Percentiles rank a stretch among this genome's conserved stretches.
Evolutionary conservation across 2,329 filamentous ascomycete genomes (phyloP).

Genomic region (Hymenoscyphus linearis): DNA sequence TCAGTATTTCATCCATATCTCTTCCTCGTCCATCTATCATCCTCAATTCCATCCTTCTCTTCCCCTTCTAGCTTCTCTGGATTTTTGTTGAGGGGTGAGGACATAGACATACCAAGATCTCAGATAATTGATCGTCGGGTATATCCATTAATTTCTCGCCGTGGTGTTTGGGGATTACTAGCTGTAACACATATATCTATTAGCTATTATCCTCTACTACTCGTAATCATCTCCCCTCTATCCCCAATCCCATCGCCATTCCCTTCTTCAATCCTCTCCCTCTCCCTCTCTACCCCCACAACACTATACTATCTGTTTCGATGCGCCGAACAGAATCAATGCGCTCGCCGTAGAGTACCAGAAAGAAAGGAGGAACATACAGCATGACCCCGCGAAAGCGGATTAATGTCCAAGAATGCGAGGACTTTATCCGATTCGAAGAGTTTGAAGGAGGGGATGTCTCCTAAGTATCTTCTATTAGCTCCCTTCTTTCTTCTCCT

Average conservation of each 20-base stretch:
- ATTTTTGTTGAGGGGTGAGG: background rate
- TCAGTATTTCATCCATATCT: too few species aligned
- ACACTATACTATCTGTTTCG: too few species aligned
- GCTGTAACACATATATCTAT: constrained; percentile 39
- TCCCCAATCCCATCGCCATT: background rate
- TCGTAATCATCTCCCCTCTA: too few species aligned
- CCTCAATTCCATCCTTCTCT: background rate
- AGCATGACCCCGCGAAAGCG: constrained; percentile 81
- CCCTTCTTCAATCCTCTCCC: background rate
- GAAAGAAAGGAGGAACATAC: constrained; percentile 61
- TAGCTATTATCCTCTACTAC: background rate
- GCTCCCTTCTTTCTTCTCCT: too few species aligned
- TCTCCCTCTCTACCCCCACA: too few species aligned
- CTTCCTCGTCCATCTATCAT: too few species aligned
- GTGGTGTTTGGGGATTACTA: constrained; percentile 94
- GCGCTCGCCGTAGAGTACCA: too few species aligned
- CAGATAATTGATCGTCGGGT: constrained; percentile 77
- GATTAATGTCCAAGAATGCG: constrained; percentile 94
- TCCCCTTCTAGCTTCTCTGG: too few species aligned
- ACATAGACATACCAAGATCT: constrained; percentile 62
- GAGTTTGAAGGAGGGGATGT: constrained; percentile 95
- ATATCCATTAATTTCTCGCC: constrained; percentile 89
- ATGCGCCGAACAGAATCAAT: too few species aligned
- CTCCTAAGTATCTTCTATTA: too few species aligned
- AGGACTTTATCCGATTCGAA: constrained; percentile 90